phyloP scores from a whole-genome alignment of 2,329 filamentous ascomycete species.

The Alternaria ventricosa region DNA sequence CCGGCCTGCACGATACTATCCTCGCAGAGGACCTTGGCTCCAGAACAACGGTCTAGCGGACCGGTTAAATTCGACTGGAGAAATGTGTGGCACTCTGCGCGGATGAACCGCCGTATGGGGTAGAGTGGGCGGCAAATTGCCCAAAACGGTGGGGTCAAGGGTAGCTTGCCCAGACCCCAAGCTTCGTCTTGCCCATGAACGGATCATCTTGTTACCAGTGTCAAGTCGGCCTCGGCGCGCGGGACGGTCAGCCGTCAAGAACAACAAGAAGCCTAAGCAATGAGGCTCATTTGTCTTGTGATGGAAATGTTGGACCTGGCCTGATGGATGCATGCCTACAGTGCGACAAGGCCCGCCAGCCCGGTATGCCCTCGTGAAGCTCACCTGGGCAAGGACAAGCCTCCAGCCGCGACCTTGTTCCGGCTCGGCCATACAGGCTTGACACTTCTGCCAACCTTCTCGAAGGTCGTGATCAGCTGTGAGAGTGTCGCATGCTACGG shows the following conservation, averaged over 20 bases:
- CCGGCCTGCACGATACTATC: slow-evolving; percentile 12
- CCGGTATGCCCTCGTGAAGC: slow-evolving; percentile 4
- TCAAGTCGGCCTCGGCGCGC: slow-evolving; percentile 14
- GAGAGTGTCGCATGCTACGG: slow-evolving; percentile 13
- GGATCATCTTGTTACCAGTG: slow-evolving; percentile 1
- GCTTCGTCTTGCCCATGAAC: slow-evolving; percentile 8
- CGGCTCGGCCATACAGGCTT: background rate
- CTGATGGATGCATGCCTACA: background rate
- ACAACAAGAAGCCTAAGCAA: slow-evolving; percentile 7
- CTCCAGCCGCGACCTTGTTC: background rate
- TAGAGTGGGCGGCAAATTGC: slow-evolving; percentile 24
- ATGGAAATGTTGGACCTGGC: slow-evolving; percentile 1
- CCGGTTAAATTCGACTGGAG: slow-evolving; percentile 37
- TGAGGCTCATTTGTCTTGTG: slow-evolving; percentile 4
- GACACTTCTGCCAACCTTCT: slow-evolving; percentile 14
- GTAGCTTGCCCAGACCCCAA: slow-evolving; percentile 11
- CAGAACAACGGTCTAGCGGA: slow-evolving; percentile 34
- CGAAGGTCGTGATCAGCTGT: slow-evolving; percentile 15
- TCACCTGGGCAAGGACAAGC: slow-evolving; percentile 5
- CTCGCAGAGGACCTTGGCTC: slow-evolving; percentile 22
- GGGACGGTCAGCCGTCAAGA: slow-evolving; percentile 12
- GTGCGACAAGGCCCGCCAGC: slow-evolving; percentile 8
- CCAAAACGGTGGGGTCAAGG: slow-evolving; percentile 17
- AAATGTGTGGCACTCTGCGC: slow-evolving; percentile 26
- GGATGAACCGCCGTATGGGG: slow-evolving; percentile 28